Percentiles rank a stretch among this genome's conserved stretches.
Evolutionary conservation across 352 stramenopile species (phyloP).

Genomic region (Phytophthora citricola): DNA sequence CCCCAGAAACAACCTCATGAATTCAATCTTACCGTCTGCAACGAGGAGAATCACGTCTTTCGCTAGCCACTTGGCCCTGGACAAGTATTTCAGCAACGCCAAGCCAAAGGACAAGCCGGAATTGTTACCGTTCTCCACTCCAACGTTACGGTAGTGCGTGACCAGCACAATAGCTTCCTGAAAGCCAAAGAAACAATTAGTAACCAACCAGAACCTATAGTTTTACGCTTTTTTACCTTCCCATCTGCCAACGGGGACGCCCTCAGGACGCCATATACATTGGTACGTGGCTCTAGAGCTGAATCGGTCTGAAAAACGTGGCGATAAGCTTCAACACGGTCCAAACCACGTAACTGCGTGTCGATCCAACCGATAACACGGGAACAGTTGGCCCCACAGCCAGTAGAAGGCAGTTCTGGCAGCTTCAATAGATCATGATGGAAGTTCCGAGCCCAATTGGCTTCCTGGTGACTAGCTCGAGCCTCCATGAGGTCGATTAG

Average conservation of each 20-base stretch:
- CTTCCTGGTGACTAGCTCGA: constrained; percentile 47
- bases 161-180: constrained; percentile 76
- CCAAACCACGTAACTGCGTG: constrained; percentile 50
- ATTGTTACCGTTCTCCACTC: constrained; percentile 43
- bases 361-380: constrained; percentile 67
- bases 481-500: constrained; percentile 80
- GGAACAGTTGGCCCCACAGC: constrained; percentile 58
- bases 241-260: constrained; percentile 74
- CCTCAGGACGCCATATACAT: constrained; percentile 85
- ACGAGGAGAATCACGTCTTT: constrained; percentile 86
- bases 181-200: not conserved
- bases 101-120: constrained; percentile 68
- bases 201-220: not conserved
- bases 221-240: constrained; percentile 46
- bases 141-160: constrained; percentile 73
- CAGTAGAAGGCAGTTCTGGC: constrained; percentile 32
- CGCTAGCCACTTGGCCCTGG: constrained; percentile 73
- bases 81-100: constrained; percentile 66
- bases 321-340: constrained; percentile 66
- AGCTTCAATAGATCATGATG: constrained; percentile 53
- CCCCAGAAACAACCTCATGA: not conserved
- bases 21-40: constrained; percentile 57
- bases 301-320: constrained; percentile 51
- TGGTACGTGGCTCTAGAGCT: constrained; percentile 43
- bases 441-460: constrained; percentile 30